These are phyloP conservation scores for Lactarius sanguifluus DNA, from an alignment of 768 basidiomycete genomes.

Conservation along the genomic window DNA sequence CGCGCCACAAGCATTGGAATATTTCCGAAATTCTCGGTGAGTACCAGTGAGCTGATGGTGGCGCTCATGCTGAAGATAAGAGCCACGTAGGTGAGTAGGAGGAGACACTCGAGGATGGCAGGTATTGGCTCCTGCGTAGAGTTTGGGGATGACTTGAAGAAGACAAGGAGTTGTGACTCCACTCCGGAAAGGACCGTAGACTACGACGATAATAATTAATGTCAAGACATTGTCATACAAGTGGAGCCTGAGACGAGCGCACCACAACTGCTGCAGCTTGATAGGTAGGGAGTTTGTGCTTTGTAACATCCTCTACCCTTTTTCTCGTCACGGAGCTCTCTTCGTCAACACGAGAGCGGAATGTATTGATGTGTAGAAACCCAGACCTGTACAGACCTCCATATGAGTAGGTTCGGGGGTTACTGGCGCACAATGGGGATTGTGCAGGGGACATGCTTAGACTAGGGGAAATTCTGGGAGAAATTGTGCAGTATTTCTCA, in stretches of 20 bases:
- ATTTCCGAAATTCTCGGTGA: conserved; percentile 24
- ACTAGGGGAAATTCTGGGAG: background rate
- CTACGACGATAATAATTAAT: conserved; percentile 1
- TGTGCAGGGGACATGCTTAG: conserved; percentile 12
- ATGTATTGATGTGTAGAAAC: background rate
- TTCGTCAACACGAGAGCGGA: background rate
- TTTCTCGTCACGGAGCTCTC: background rate
- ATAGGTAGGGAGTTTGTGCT: conserved; percentile 21
- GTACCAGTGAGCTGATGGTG: conserved; percentile 27
- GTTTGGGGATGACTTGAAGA: conserved; percentile 12
- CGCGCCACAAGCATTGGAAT: conserved; percentile 16
- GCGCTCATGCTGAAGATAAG: conserved; percentile 27
- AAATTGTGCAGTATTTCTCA: background rate
- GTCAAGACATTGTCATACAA: too few relatives aligned
- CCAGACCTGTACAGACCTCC: background rate
- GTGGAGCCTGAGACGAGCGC: background rate
- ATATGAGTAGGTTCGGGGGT: background rate
- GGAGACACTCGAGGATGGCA: conserved; percentile 10
- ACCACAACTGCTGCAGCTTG: conserved; percentile 27
- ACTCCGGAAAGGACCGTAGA: conserved; percentile 25
- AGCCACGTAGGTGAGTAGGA: conserved; percentile 26
- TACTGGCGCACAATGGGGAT: background rate
- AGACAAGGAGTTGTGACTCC: conserved; percentile 24
- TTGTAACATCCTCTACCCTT: conserved; percentile 7
- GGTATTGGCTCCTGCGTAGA: background rate